Percentiles rank a stretch among this genome's conserved stretches.
Evolutionary conservation across 257 asterid species (phyloP).

Genomic region (Nicotiana otophora): DNA sequence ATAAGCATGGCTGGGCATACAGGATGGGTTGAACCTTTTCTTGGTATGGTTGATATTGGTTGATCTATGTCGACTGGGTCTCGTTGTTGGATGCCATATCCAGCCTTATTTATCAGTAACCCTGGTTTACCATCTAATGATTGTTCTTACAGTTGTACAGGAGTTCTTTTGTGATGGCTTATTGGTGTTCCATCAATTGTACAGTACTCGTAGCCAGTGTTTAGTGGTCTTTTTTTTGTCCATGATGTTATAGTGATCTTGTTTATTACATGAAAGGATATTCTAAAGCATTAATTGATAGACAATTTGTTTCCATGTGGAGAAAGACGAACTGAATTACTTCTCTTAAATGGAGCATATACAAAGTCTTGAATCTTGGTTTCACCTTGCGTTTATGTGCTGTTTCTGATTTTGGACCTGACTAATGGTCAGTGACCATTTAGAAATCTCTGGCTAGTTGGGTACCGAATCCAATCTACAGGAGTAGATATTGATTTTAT

Average conservation of each 20-base stretch:
- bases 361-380: neutral
- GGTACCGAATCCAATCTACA: no score
- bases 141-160: neutral
- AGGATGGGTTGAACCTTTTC: conserved; percentile 34
- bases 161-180: neutral
- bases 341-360: neutral
- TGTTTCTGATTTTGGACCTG: neutral
- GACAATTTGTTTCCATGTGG: neutral
- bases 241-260: neutral
- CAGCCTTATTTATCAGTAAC: neutral
- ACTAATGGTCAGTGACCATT: neutral
- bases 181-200: neutral
- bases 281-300: neutral
- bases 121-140: neutral
- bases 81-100: neutral
- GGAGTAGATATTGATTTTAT: neutral
- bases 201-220: neutral
- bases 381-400: neutral
- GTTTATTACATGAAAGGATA: neutral
- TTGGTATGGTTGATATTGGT: neutral
- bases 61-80: neutral
- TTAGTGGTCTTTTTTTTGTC: neutral
- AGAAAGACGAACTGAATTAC: neutral
- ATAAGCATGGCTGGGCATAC: conserved; percentile 81
- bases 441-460: neutral